phyloP scores from a whole-genome alignment of 768 basidiomycete genomes.

The Wakefieldia striispora region DNA sequence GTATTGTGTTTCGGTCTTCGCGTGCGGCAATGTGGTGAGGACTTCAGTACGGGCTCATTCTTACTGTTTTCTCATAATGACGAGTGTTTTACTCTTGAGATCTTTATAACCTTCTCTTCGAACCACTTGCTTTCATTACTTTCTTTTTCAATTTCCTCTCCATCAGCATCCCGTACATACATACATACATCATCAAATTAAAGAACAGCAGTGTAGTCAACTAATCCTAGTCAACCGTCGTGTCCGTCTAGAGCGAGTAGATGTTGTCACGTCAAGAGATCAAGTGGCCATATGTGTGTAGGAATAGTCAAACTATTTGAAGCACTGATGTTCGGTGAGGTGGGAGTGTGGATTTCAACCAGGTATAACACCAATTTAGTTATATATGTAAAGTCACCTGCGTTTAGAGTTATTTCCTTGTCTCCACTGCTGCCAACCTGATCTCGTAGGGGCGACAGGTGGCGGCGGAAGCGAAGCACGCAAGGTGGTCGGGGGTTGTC shows the following conservation, averaged over 20 bases:
- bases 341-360: slow-evolving; percentile 4
- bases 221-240: slow-evolving; percentile 35
- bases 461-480: slow-evolving; percentile 19
- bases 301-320: slow-evolving; percentile 3
- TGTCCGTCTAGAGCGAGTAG: slow-evolving; percentile 23
- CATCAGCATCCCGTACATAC: slow-evolving; percentile 36
- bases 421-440: slow-evolving; percentile 58
- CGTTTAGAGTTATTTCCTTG: slow-evolving; percentile 20
- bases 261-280: slow-evolving; percentile 12
- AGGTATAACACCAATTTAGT: background rate
- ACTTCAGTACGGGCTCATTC: slow-evolving; percentile 22
- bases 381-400: slow-evolving; percentile 10
- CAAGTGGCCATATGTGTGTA: slow-evolving; percentile 6
- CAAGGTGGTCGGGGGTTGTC: slow-evolving; percentile 8
- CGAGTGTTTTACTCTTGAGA: slow-evolving; percentile 31
- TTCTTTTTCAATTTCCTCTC: slow-evolving; percentile 14
- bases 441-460: slow-evolving; percentile 24
- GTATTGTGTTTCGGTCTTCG: slow-evolving; percentile 13
- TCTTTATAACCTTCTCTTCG: slow-evolving; percentile 34
- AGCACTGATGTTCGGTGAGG: background rate
- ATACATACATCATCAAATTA: slow-evolving; percentile 41
- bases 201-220: slow-evolving; percentile 52
- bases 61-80: slow-evolving; percentile 29
- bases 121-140: slow-evolving; percentile 26
- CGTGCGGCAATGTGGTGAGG: slow-evolving; percentile 19